Base-by-base conservation (phyloP, 257 asterid species). In the Fraxinus anomala region DNA sequence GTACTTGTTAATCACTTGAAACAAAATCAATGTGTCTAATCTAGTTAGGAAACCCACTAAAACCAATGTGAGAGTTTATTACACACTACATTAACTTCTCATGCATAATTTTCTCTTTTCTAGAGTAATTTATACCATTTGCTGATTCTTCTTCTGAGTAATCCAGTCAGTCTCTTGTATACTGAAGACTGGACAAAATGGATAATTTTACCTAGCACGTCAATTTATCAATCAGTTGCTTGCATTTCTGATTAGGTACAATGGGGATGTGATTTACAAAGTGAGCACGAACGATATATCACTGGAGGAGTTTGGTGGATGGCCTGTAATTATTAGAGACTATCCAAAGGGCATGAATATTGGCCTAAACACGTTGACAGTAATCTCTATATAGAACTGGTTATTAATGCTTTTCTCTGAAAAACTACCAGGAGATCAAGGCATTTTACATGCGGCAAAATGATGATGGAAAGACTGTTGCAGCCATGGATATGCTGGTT, bases 401-500 rank as follows among this genome's bases (percentile, higher is more conserved):
- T 74, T 36, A 24, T 66, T 79, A 78, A 63, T 69, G 24, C 34
- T 47, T 76, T 21, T 71, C 76, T 79, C 42, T 67, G 28, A 76
- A 54, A 42, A 79, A 77, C 59, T 81, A 77, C 72, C 95, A 96
- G 98, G 98, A 72, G 39, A 96, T 96, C 83, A 93, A 93, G 85
- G 97, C 98, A 82, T 96, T 96, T 83, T 96, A 93, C 91, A 93
- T 96, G 98, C 92, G 98, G 74, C 85, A 90, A 84, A 96, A 96
- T 83, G 97, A 96, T 72, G 99, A 96, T 86, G 97, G 94, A 76
- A 92, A 87, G 88, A 96, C 99, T 19, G 99, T 96, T 23, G 98
- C 99, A 69, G 99, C 99, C 80, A 96, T 96, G 99, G 99, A 96
- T 87, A 86, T 93, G 98, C 82, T 96, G 90, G 99, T 96, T 89